Evolutionary conservation across 2,329 filamentous ascomycete genomes (phyloP).

Genomic region (Geosmithia flava): DNA sequence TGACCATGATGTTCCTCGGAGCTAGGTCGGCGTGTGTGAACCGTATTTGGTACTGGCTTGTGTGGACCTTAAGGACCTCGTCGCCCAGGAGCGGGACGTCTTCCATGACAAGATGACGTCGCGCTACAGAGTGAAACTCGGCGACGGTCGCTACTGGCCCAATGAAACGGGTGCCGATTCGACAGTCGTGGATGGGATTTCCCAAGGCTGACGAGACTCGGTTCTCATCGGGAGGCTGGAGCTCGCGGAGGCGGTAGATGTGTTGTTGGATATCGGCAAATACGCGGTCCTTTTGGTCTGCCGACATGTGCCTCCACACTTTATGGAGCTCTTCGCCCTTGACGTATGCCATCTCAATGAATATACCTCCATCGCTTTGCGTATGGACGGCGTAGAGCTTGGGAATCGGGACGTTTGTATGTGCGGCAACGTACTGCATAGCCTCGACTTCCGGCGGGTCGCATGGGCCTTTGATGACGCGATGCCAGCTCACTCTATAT

Average conservation of each 20-base stretch:
- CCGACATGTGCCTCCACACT: slow-evolving; percentile 9
- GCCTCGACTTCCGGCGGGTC: slow-evolving; percentile 14
- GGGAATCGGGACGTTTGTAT: slow-evolving; percentile 15
- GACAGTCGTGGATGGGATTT: slow-evolving; percentile 12
- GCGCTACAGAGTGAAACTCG: slow-evolving; percentile 12
- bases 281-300: slow-evolving; percentile 8
- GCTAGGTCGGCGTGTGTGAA: slow-evolving; percentile 14
- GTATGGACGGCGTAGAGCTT: slow-evolving; percentile 12
- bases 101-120: slow-evolving; percentile 9
- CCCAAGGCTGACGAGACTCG: slow-evolving; percentile 12
- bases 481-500: slow-evolving; percentile 13
- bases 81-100: slow-evolving; percentile 10
- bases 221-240: slow-evolving; percentile 9
- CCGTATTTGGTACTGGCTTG: slow-evolving; percentile 7
- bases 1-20: slow-evolving; percentile 14
- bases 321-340: slow-evolving; percentile 7
- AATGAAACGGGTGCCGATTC: slow-evolving; percentile 11
- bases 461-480: slow-evolving; percentile 17
- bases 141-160: slow-evolving; percentile 10
- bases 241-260: slow-evolving; percentile 9
- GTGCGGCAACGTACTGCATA: slow-evolving; percentile 14
- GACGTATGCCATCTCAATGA: slow-evolving; percentile 14
- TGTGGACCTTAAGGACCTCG: slow-evolving; percentile 11
- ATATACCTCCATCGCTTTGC: slow-evolving; percentile 6
- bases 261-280: slow-evolving; percentile 11